Evolutionary conservation across 495 filamentous ascomycete genomes (phyloP).

Genomic region (Penicillium canescens): DNA sequence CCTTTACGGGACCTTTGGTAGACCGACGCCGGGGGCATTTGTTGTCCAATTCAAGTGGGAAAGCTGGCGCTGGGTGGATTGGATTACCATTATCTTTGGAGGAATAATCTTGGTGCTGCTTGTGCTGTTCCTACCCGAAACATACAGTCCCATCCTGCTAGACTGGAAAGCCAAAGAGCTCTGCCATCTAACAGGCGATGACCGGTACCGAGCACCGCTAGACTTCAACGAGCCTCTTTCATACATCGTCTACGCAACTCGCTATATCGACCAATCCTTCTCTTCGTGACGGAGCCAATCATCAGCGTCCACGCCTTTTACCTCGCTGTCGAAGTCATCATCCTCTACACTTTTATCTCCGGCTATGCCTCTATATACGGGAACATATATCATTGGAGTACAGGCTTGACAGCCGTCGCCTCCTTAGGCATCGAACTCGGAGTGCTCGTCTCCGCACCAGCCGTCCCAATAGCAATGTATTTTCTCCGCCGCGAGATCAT

Average conservation of each 20-base stretch:
- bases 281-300: conserved; percentile 40
- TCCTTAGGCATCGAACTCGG: conserved; percentile 59
- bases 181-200: conserved; percentile 42
- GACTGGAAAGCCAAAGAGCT: conserved; percentile 49
- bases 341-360: conserved; percentile 60
- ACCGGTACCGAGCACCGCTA: conserved; percentile 25
- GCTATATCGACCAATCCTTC: conserved; percentile 39
- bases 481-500: conserved; percentile 12
- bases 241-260: conserved; percentile 27
- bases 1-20: conserved; percentile 47
- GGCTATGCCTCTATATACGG: conserved; percentile 60
- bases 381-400: conserved; percentile 46
- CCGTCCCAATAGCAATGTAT: conserved; percentile 45
- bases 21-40: conserved; percentile 43
- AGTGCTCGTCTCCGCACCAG: conserved; percentile 37
- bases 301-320: conserved; percentile 49
- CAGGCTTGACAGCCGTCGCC: conserved; percentile 49
- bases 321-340: conserved; percentile 56
- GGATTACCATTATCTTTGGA: conserved; percentile 42
- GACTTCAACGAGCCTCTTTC: conserved; percentile 38
- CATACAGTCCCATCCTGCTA: conserved; percentile 46
- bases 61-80: conserved; percentile 47
- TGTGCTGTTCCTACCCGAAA: conserved; percentile 46
- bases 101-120: conserved; percentile 32
- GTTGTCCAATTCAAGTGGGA: conserved; percentile 25